Evolutionary conservation across 2,329 filamentous ascomycete genomes (phyloP), one percentile per base, ranked within the genome.

Genomic region (Graphiopsis chlorocephala): DNA sequence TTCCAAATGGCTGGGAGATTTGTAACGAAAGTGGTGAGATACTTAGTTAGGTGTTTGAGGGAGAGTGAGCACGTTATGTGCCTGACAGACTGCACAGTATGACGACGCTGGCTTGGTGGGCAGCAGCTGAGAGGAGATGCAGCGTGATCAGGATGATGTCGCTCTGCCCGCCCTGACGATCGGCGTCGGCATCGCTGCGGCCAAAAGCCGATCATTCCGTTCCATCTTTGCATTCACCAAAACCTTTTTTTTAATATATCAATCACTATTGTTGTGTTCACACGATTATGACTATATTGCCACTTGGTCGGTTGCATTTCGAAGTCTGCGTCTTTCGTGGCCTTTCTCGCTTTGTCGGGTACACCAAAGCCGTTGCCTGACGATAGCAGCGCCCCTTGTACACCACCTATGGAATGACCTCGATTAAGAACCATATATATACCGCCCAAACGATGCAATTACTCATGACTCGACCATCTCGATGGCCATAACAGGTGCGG

Each of bases 21-120:
- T 31, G n/a, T 8, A 52, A 47, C 23, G 59, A 61, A 29, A 53
- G 47, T 26, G 29, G 17, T 53, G 20, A 23, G 23, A 60, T 60
- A 60, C 57, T 60, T 60, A 60, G 38, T 60, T 60, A 60, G 38
- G 26, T 17, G 53, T 56, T 26, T 8, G n/a, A 38, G 38, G n/a
- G 31, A 56, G 17, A 33, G n/a, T 56, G 53, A 56, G 53, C 29
- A 56, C 29, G 29, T 17, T 56, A 10, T 56, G 53, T 56, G 53
- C 53, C 29, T 56, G 53, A 38, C 53, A 35, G n/a, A 35, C 29
- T 35, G 53, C 53, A 56, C 28, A 38, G 53, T 26, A 56, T 56
- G 53, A 56, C 31, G 53, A 56, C 53, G 53, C 14, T 23, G 53
- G 53, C 53, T 31, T 5, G 20, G 29, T 56, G 31, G n/a, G 31